These are phyloP conservation scores for Lactarius sp. DNA, from an alignment of 768 basidiomycete species.

Conservation along the genomic window DNA sequence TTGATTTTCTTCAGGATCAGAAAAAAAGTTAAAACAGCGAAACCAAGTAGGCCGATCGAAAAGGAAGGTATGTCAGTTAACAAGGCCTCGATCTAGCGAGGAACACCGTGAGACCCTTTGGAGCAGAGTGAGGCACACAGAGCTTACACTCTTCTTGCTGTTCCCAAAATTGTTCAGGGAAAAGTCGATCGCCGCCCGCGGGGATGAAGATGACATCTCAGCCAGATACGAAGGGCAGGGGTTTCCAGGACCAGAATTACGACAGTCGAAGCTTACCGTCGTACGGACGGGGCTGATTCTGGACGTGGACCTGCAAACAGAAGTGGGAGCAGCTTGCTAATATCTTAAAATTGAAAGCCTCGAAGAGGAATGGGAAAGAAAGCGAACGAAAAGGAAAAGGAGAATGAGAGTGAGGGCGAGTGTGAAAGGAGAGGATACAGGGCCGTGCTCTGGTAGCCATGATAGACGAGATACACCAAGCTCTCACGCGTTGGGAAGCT, in stretches of 20 bases:
- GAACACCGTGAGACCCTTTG: not conserved
- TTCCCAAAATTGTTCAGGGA: not conserved
- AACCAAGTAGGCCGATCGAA: constrained; percentile 30
- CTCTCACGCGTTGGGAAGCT: not conserved
- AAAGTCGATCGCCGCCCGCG: not conserved
- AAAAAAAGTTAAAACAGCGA: constrained; percentile 31
- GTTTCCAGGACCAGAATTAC: not conserved
- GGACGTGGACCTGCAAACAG: constrained; percentile 8
- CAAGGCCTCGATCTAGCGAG: constrained; percentile 24
- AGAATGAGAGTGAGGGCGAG: not conserved
- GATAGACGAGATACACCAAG: not conserved
- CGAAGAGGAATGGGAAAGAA: not conserved
- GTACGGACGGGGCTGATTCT: not conserved
- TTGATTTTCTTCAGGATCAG: constrained; percentile 26
- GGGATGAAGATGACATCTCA: constrained; percentile 1
- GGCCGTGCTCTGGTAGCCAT: not conserved
- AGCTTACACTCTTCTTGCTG: constrained; percentile 9
- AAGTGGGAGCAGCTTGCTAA: constrained; percentile 17
- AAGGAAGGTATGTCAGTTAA: constrained; percentile 31
- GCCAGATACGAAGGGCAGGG: not conserved
- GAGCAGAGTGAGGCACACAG: not conserved
- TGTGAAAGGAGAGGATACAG: not conserved
- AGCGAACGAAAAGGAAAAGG: not conserved
- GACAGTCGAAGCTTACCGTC: not conserved
- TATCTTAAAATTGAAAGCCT: constrained; percentile 13